Evolutionary conservation across 2,329 filamentous ascomycete genomes (phyloP), one percentile per base, ranked within the genome.

Genomic region (Aureobasidium sp.): DNA sequence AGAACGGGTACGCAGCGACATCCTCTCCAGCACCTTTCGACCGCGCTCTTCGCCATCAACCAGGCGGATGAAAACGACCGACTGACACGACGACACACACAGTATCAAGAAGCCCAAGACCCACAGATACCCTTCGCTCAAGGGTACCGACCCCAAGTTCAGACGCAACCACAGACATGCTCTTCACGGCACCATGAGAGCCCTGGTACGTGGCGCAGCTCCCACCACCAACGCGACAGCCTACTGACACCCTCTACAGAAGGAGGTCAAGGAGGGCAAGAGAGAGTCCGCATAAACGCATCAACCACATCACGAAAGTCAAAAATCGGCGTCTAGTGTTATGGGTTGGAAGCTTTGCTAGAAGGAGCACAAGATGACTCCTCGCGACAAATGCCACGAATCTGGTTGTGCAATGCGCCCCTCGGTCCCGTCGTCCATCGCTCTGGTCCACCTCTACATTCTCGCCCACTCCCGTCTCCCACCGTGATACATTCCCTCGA

Each of bases 41-140:
- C 22, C 45, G 17, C 44, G 3, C 22, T n/a, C 20, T n/a, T 5
- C 29, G 25, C 36, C 36, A 42, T 45, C 17, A 48, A 45, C 36
- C 25, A 34, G 34, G 31, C 31, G 49, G 37, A 56, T 27, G 45
- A 63, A 55, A 52, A 63, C 22, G 42, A 48, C 6, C 53, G 25
- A 49, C 49, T 62, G 45, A 63, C 56, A 61, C 29, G 51, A 66
- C 37, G 37, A 48, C 17, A 31, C 20, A 29, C 61, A 70, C 78
- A 97, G 93, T 83, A 99, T 99, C 87, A 97, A 97, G 89, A 97
- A 97, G 89, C 94, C 94, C 70, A 97, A 96, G 87, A 97, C 94
- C 77, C 87, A 92, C 82, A 87, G 94, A 84, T 99, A 99, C 84
- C 94, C 94, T 70, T 97, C 93, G 73, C 88, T 99, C 76, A 97